These are phyloP conservation scores for Tricholoma furcatifolium DNA, from an alignment of 768 basidiomycete species.

Conservation along the genomic window DNA sequence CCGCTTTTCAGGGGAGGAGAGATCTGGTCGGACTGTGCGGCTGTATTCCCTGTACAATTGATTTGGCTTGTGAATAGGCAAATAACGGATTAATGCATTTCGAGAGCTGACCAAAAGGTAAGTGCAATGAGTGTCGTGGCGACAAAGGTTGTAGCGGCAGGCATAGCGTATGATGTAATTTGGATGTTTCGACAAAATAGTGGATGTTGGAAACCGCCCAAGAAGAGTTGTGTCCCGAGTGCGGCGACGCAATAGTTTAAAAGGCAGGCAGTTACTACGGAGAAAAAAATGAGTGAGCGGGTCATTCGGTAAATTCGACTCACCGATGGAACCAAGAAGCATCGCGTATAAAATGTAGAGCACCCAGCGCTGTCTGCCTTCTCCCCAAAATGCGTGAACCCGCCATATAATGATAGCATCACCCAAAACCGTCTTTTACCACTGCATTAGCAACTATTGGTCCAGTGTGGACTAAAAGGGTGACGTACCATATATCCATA, in stretches of 20 bases:
- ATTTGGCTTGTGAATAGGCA: not conserved
- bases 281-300: not conserved
- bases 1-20: not conserved
- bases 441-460: not conserved
- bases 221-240: slow-evolving; percentile 6
- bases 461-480: not conserved
- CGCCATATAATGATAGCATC: slow-evolving; percentile 12
- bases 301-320: too few species aligned
- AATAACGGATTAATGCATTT: not conserved
- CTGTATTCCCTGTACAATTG: slow-evolving; percentile 1
- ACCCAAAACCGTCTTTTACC: slow-evolving; percentile 7
- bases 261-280: slow-evolving; percentile 4
- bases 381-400: slow-evolving; percentile 3
- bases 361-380: slow-evolving; percentile 6
- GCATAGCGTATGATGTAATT: slow-evolving; percentile 10
- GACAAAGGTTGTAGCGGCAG: slow-evolving; percentile 9
- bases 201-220: slow-evolving; percentile 8
- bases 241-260: slow-evolving; percentile 8
- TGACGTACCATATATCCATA: slow-evolving; percentile 5
- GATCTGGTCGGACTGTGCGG: not conserved
- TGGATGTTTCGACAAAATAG: slow-evolving; percentile 7
- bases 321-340: slow-evolving; percentile 4
- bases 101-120: slow-evolving; percentile 4
- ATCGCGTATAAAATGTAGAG: not conserved
- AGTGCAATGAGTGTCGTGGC: slow-evolving; percentile 6